Evolutionary conservation across 202 grass and related monocot genomes (phyloP).

Genomic region (Panicum virgatum): DNA sequence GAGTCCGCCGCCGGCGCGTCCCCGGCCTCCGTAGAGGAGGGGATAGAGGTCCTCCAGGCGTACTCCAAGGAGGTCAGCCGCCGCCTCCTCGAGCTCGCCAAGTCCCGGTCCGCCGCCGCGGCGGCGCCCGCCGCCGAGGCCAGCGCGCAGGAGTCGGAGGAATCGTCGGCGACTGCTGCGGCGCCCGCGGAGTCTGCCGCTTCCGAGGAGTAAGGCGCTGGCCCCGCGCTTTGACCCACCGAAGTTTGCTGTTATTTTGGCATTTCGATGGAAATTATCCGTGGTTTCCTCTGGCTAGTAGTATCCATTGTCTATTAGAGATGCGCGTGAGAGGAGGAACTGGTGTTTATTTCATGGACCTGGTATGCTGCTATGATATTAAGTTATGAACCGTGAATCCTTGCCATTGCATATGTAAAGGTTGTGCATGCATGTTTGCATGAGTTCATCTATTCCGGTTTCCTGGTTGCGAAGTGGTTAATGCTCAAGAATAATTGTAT

Average conservation of each 20-base stretch:
- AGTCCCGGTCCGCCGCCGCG: constrained; percentile 43
- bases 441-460: constrained; percentile 1
- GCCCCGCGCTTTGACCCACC: constrained; percentile 33
- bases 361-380: constrained; percentile 29
- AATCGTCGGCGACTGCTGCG: constrained; percentile 1
- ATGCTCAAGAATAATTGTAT: background rate
- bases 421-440: constrained; percentile 23
- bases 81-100: constrained; percentile 61
- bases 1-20: constrained; percentile 26
- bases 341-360: constrained; percentile 40
- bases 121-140: background rate
- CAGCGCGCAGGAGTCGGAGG: constrained; percentile 30
- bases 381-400: constrained; percentile 18
- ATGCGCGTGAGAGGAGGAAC: constrained; percentile 29
- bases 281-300: constrained; percentile 24
- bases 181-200: constrained; percentile 29
- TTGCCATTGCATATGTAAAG: constrained; percentile 2
- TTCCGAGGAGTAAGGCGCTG: constrained; percentile 38
- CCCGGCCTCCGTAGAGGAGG: constrained; percentile 56
- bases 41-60: constrained; percentile 62
- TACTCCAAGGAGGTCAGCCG: constrained; percentile 84
- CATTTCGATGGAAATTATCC: constrained; percentile 45
- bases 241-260: constrained; percentile 38
- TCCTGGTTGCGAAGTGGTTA: background rate
- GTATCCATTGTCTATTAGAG: constrained; percentile 17